Percentiles rank a stretch among this genome's conserved stretches.
phyloP scores from a whole-genome alignment of 257 asterid genomes.

The Lavandula angustifolia region DNA sequence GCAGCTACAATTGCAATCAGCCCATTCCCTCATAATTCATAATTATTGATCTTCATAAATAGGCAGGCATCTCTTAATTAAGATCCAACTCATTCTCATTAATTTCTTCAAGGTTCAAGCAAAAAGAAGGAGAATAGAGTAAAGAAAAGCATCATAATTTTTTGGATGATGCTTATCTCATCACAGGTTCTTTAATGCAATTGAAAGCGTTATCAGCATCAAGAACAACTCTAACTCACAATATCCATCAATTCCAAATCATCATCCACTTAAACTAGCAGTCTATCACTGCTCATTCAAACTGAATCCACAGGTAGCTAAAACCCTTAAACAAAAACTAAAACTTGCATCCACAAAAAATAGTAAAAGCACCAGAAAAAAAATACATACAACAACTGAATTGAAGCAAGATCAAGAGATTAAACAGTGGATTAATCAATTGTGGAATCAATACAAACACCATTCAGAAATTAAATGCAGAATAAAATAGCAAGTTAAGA shows the following conservation, averaged over 20 bases:
- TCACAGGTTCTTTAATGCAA: constrained; percentile 19
- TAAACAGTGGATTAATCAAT: neutral
- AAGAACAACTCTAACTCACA: no score
- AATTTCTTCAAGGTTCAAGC: constrained; percentile 1
- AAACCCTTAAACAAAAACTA: neutral
- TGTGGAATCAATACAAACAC: neutral
- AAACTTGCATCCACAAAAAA: neutral
- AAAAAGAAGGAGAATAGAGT: neutral
- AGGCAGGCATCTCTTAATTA: neutral
- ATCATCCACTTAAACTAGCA: neutral
- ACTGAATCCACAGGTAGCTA: neutral
- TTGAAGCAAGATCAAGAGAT: neutral
- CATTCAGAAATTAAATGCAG: constrained; percentile 22
- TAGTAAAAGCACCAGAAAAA: neutral
- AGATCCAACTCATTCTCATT: neutral
- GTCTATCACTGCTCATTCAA: neutral
- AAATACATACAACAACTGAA: neutral
- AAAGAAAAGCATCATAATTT: neutral
- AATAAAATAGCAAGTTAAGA: neutral
- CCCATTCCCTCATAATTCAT: neutral
- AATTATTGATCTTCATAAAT: neutral
- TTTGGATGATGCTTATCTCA: neutral
- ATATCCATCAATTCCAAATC: neutral
- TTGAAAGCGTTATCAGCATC: neutral
- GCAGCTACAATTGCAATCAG: constrained; percentile 6